Percentiles rank a stretch among this genome's conserved stretches.
Evolutionary conservation across 208 protist species (phyloP).

Genomic region (Leishmania guyanensis): DNA sequence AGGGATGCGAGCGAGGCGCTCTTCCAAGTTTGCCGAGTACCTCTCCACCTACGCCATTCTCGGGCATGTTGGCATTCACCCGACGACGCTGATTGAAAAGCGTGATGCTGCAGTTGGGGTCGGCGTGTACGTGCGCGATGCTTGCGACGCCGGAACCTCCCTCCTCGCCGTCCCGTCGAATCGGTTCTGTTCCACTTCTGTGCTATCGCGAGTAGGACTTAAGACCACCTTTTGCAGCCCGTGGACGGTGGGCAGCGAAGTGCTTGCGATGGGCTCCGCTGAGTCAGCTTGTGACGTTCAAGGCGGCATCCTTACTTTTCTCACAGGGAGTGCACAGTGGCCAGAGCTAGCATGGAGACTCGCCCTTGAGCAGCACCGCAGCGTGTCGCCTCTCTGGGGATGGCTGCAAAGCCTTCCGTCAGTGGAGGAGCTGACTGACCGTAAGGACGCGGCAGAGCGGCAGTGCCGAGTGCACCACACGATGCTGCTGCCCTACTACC

Average conservation of each 20-base stretch:
- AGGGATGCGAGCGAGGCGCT: conserved; percentile 42
- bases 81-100: conserved; percentile 81
- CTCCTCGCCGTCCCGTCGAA: conserved; percentile 79
- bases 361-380: conserved; percentile 76
- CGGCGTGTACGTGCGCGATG: conserved; percentile 84
- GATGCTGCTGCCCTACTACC: conserved; percentile 57
- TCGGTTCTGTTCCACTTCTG: conserved; percentile 52
- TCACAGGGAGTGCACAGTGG: conserved; percentile 65
- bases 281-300: background rate
- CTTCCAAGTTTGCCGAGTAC: conserved; percentile 86
- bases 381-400: conserved; percentile 78
- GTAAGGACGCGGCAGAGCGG: conserved; percentile 44
- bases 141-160: conserved; percentile 79
- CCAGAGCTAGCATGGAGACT: conserved; percentile 76
- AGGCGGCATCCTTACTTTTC: conserved; percentile 54
- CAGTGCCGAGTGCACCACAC: conserved; percentile 72
- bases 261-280: background rate
- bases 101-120: conserved; percentile 70
- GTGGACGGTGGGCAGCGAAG: background rate
- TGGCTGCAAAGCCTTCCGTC: conserved; percentile 77
- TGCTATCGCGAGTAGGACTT: conserved; percentile 55
- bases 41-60: conserved; percentile 86
- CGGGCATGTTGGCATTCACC: conserved; percentile 75
- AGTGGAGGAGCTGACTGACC: conserved; percentile 34
- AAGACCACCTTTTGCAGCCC: conserved; percentile 13